These are phyloP conservation scores for Piloderma croceum DNA, from an alignment of 768 basidiomycete species.

Conservation along the genomic window DNA sequence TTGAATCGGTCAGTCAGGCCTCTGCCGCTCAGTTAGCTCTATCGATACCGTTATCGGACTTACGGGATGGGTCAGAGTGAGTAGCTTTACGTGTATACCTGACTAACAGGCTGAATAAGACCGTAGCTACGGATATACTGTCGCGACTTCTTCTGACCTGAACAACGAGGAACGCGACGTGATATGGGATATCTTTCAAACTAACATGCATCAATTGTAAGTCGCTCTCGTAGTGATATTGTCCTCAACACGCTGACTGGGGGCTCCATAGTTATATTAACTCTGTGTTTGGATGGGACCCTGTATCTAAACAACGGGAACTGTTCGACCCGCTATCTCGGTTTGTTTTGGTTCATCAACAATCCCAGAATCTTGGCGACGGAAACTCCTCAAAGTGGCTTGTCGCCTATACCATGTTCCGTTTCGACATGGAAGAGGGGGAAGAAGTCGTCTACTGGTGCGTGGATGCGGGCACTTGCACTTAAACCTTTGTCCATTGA, in stretches of 20 bases:
- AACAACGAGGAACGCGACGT: neutral
- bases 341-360: constrained; percentile 28
- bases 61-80: too few species aligned
- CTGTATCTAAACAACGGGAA: constrained; percentile 32
- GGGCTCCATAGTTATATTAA: constrained; percentile 25
- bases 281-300: constrained; percentile 39
- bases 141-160: too few species aligned
- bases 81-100: too few species aligned
- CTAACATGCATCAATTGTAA: constrained; percentile 37
- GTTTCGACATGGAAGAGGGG: constrained; percentile 44
- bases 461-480: constrained; percentile 2
- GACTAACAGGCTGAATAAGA: too few species aligned
- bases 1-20: too few species aligned
- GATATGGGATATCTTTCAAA: constrained; percentile 15
- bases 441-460: constrained; percentile 46
- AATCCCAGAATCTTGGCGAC: constrained; percentile 1
- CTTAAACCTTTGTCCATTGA: neutral
- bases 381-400: neutral
- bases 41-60: constrained; percentile 1
- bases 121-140: too few species aligned
- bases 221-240: neutral
- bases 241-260: neutral
- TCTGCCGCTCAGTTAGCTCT: constrained; percentile 12
- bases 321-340: constrained; percentile 38
- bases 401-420: constrained; percentile 33